Evolutionary conservation across 2,329 filamentous ascomycete genomes (phyloP).

Genomic region (Calonectria pseudoreteaudii): DNA sequence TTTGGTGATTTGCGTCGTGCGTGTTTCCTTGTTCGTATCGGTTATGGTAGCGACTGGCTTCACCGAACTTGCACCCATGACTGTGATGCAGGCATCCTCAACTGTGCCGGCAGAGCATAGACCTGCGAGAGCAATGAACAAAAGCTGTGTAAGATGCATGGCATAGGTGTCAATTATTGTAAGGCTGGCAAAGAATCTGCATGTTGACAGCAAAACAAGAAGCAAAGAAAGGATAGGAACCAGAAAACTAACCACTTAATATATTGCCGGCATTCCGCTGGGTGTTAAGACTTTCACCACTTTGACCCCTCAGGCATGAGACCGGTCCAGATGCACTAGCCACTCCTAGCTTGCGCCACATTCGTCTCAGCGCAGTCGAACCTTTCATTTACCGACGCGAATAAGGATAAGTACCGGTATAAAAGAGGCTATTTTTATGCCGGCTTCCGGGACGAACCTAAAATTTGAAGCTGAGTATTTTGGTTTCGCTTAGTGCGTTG

Average conservation of each 20-base stretch:
- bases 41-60: not conserved
- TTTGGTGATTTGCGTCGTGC: not conserved
- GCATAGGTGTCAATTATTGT: not conserved
- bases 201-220: not conserved
- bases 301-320: not conserved
- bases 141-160: not conserved
- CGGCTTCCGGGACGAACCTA: not conserved
- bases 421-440: not conserved
- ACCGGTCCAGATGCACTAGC: not conserved
- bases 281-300: not conserved
- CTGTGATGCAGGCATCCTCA: not conserved
- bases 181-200: not conserved
- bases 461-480: not conserved
- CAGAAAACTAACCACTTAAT: not conserved
- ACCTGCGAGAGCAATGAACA: not conserved
- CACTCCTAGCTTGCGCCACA: not conserved
- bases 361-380: not conserved
- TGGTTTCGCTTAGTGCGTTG: not conserved
- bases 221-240: accelerated
- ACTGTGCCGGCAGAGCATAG: not conserved
- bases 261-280: not conserved
- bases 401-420: not conserved
- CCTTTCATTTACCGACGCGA: not conserved
- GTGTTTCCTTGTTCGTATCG: not conserved
- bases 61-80: not conserved